Evolutionary conservation across 1,284 basidiomycete genomes (phyloP).

Genomic region (Irpex rosettiformis): DNA sequence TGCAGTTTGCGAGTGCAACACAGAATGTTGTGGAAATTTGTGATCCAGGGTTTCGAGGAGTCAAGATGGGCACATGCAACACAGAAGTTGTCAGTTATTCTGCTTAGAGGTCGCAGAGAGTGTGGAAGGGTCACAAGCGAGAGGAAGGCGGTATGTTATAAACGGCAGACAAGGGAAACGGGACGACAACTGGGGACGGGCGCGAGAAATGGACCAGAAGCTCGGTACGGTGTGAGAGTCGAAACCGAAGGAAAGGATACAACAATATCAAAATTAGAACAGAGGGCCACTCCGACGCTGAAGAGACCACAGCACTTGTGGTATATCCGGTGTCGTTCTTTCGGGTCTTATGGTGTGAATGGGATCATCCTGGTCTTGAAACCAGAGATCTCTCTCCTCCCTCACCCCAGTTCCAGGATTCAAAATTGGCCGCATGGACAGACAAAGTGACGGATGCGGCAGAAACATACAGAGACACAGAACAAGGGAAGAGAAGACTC

Average conservation of each 20-base stretch:
- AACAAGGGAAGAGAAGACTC: constrained; percentile 19
- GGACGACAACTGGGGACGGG: constrained; percentile 11
- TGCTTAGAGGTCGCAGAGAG: constrained; percentile 1
- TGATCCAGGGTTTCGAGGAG: neutral
- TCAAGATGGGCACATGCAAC: neutral
- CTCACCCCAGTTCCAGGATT: constrained; percentile 1
- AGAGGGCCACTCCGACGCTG: neutral
- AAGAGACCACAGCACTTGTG: neutral
- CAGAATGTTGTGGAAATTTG: neutral
- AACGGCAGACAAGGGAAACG: neutral
- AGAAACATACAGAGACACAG: neutral
- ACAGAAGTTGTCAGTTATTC: neutral
- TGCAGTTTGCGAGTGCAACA: neutral
- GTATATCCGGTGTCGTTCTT: neutral
- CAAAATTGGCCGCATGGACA: neutral
- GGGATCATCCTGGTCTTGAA: neutral
- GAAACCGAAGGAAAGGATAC: neutral
- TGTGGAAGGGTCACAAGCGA: neutral
- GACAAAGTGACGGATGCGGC: constrained; percentile 9
- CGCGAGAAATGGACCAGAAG: constrained; percentile 19
- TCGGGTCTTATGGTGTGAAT: neutral
- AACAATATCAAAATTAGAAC: neutral
- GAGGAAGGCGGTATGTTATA: neutral
- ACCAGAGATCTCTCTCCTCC: neutral
- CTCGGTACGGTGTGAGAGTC: constrained; percentile 12